Base-by-base conservation (phyloP, 257 asterid species). In the Cordia subcordata region DNA sequence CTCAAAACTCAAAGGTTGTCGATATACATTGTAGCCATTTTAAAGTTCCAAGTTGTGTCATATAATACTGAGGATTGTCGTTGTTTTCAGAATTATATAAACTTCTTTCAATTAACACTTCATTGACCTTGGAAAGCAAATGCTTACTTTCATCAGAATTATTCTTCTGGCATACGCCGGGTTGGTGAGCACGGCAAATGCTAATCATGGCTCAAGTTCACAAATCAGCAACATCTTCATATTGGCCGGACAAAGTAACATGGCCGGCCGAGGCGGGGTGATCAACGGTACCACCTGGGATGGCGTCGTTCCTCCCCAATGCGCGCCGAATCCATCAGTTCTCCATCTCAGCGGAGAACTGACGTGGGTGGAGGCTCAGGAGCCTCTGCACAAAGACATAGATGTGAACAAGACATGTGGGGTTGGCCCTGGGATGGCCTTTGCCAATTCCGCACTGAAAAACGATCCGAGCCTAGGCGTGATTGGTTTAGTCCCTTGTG, bases 191-290 rank as follows among this genome's bases (percentile, higher is more conserved):
- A 12, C 62, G 5, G 42, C 62, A 52, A 49, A 49, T 35, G 61
- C 50, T 38, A 60, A n/a, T 13, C 10, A 56, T 22, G 47, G 16
- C 53, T 40, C 42, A 55, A 15, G 14, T 17, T 54, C 67, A 32
- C 58, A 19, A 11, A 62, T 68, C 0, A 70, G 67, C 50, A 75
- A 63, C 80, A 80, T 87, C 60, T 79, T 90, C 87, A 60, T 90
- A 51, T 75, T 90, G 6, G 96, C 91, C 52, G 96, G 96, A 15
- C 95, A 90, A 21, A 85, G 95, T 82, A 90, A 90, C 70, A 90
- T 90, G 98, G 66, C 96, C 22, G 97, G 97, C 32, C 71, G 96
- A 8, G 98, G 96, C 0, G 96, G 94, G 9, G 91, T 85, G 1
- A 21, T 66, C 13, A 75, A 83, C 51, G 61, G 12, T 70, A 49